phyloP scores from a whole-genome alignment of 768 basidiomycete species.

The Tylopilus sp. region DNA sequence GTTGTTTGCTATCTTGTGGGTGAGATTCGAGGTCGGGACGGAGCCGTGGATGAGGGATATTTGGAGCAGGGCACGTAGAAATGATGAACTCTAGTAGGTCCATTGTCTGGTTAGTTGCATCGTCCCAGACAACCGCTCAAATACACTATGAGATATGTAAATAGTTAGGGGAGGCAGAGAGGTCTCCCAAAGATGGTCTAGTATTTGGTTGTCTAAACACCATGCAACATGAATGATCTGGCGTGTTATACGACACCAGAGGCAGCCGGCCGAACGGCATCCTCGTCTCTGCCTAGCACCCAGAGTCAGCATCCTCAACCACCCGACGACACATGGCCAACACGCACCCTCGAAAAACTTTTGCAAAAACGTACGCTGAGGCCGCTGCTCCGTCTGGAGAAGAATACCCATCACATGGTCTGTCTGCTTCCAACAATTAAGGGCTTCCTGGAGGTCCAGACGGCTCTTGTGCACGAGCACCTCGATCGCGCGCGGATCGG shows the following conservation, averaged over 20 bases:
- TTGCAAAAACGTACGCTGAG: conserved; percentile 65
- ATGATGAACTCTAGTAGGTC: background rate
- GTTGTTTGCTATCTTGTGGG: background rate
- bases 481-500: conserved; percentile 81
- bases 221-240: background rate
- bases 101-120: background rate
- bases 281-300: conserved; percentile 67
- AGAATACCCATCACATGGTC: conserved; percentile 77
- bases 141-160: background rate
- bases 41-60: background rate
- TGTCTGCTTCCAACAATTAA: conserved; percentile 91
- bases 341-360: conserved; percentile 75
- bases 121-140: background rate
- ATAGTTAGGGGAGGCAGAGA: background rate
- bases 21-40: background rate
- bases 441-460: conserved; percentile 89
- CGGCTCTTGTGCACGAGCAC: conserved; percentile 78
- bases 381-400: conserved; percentile 45
- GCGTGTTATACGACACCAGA: conserved; percentile 34
- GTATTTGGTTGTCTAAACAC: conserved; percentile 7
- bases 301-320: background rate
- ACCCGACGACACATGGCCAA: conserved; percentile 13
- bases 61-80: background rate
- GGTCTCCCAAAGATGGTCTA: background rate
- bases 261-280: conserved; percentile 67